phyloP scores from a whole-genome alignment of 1,284 basidiomycete species.

The Vanrija humicola region DNA sequence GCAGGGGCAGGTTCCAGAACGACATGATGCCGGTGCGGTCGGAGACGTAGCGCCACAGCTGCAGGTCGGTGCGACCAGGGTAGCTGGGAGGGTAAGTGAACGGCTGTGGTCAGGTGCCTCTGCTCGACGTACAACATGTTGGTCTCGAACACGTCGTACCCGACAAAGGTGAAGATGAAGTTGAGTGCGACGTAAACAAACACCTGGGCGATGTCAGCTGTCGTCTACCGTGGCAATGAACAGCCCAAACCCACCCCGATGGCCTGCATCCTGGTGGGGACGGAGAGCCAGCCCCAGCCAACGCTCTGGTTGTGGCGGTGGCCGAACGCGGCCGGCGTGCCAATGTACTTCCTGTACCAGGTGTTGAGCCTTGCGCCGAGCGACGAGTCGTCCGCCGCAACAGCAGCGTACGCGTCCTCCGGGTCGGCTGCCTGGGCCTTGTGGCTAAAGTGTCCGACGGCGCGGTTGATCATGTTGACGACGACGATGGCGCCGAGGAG shows the following conservation, averaged over 20 bases:
- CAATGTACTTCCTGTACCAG: constrained; percentile 18
- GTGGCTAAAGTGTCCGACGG: neutral
- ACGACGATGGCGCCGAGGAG: constrained; percentile 16
- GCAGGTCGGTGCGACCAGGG: constrained; percentile 2
- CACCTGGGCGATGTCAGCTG: constrained; percentile 13
- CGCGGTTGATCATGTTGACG: constrained; percentile 17
- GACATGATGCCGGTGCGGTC: constrained; percentile 30
- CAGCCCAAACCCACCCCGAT: constrained; percentile 15
- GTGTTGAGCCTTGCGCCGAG: constrained; percentile 1
- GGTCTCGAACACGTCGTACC: constrained; percentile 55
- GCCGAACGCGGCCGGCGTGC: constrained; percentile 20
- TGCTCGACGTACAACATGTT: constrained; percentile 11
- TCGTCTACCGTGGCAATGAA: neutral
- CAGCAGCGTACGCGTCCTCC: neutral
- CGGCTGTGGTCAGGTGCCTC: too few species aligned
- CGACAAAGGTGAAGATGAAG: constrained; percentile 42
- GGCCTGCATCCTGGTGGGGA: constrained; percentile 26
- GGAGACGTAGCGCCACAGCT: constrained; percentile 20
- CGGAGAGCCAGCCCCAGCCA: constrained; percentile 15
- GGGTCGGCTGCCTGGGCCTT: neutral
- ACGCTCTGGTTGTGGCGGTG: constrained; percentile 20
- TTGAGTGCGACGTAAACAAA: constrained; percentile 23
- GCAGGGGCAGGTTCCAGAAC: constrained; percentile 27
- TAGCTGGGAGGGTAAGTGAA: neutral
- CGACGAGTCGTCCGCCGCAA: neutral